Evolutionary conservation across 2,329 filamentous ascomycete genomes (phyloP).

Genomic region (Thielaviopsis euricoi): DNA sequence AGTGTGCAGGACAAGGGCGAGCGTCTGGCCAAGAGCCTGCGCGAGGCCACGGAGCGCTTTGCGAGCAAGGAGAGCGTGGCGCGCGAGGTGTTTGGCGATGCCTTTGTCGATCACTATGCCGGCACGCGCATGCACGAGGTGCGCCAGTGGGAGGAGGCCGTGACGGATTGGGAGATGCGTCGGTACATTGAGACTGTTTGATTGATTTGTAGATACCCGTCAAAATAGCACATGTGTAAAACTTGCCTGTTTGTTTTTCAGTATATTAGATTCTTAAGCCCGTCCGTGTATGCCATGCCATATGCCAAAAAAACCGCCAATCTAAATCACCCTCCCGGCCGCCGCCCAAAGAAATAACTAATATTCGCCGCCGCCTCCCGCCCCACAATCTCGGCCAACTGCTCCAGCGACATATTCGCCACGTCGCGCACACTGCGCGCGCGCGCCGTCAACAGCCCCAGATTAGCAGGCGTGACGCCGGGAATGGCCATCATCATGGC

Average conservation of each 20-base stretch:
- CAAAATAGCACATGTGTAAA: background rate
- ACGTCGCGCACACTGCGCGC: constrained; percentile 65
- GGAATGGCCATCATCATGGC: constrained; percentile 50
- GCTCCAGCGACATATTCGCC: constrained; percentile 65
- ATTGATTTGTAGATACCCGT: background rate
- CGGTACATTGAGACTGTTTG: constrained; percentile 61
- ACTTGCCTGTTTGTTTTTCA: no score
- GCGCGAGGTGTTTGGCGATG: constrained; percentile 84
- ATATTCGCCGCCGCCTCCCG: constrained; percentile 63
- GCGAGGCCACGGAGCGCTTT: constrained; percentile 70
- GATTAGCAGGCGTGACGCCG: constrained; percentile 64
- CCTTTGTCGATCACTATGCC: constrained; percentile 89
- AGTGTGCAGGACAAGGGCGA: constrained; percentile 53
- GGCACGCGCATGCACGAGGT: constrained; percentile 88
- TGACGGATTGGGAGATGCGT: constrained; percentile 84
- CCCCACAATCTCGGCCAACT: constrained; percentile 60
- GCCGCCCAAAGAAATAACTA: constrained; percentile 60
- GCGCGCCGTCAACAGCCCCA: constrained; percentile 54
- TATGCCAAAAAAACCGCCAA: no score
- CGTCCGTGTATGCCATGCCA: no score
- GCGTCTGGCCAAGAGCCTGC: constrained; percentile 66
- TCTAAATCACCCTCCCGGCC: no score
- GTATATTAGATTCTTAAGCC: no score
- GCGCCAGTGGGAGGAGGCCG: constrained; percentile 81
- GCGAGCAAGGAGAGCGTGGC: constrained; percentile 66